These are phyloP conservation scores for Porcisia hertigi DNA, from an alignment of 208 protist species.

Conservation along the genomic window DNA sequence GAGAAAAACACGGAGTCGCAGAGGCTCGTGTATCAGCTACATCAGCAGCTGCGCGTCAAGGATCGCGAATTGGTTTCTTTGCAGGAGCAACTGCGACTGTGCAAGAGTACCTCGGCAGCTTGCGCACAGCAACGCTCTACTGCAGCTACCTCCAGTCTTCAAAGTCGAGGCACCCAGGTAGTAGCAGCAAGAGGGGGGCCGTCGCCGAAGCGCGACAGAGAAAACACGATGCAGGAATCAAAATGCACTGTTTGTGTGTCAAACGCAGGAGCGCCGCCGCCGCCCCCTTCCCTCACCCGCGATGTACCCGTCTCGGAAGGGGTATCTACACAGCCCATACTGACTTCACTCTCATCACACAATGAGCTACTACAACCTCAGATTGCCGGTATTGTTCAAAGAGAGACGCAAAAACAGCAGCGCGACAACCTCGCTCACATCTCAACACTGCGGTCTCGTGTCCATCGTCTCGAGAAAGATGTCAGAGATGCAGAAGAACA, in stretches of 20 bases:
- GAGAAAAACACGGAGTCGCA: slow-evolving; percentile 75
- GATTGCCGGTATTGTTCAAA: slow-evolving; percentile 49
- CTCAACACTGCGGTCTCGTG: slow-evolving; percentile 49
- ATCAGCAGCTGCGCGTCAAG: slow-evolving; percentile 67
- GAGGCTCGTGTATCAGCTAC: slow-evolving; percentile 67
- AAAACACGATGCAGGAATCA: not conserved
- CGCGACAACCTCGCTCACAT: slow-evolving; percentile 70
- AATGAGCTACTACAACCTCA: slow-evolving; percentile 51
- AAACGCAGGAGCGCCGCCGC: not conserved
- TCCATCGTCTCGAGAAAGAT: slow-evolving; percentile 55
- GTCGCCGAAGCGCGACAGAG: slow-evolving; percentile 6
- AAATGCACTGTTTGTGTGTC: not conserved
- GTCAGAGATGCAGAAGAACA: slow-evolving; percentile 43
- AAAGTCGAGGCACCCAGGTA: slow-evolving; percentile 52
- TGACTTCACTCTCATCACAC: slow-evolving; percentile 21
- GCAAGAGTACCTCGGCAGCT: not conserved
- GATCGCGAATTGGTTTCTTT: slow-evolving; percentile 72
- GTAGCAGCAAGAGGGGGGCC: slow-evolving; percentile 19
- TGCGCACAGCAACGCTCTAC: not conserved
- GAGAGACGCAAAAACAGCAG: slow-evolving; percentile 58
- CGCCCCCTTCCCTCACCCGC: not conserved
- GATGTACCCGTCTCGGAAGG: not conserved
- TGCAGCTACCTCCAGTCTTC: not conserved
- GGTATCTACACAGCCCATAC: not conserved
- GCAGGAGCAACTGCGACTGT: slow-evolving; percentile 34